Evolutionary conservation across 371 early-diverging fungal species (phyloP), one percentile per base, ranked within the genome.

Genomic region (Apophysomyces elegans): DNA sequence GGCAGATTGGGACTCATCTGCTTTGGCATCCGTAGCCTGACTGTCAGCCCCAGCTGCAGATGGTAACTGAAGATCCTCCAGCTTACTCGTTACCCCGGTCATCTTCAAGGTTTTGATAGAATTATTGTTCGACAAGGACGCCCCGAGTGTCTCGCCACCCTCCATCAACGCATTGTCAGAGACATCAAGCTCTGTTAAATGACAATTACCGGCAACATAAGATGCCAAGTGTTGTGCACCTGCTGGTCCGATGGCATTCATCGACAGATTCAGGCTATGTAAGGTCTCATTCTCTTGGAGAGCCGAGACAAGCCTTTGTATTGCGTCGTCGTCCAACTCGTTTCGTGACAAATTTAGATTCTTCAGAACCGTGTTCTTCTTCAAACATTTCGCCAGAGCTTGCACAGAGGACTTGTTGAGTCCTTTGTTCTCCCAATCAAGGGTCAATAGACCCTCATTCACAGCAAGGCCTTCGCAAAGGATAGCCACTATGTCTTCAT

Each of bases 351-450:
- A 59, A 59, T 77, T 79, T 38, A 88, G 50, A 32, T 81, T 78
- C 56, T 73, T 59, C 3, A 86, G 56, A 14, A 61, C 47, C 0
- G 61, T 66, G 45, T 81, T 73, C 56, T 79, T 78, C 1, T 61
- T 47, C 13, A 83, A 37, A 7, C 69, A 65, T 9, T 67, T 66
- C 3, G 76, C 71, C 13, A 78, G 36, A n/a, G 68, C 18, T 3
- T 58, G 64, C 56, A 54, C 54, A n/a, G 65, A 58, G 21, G 57
- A 56, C 18, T 47, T 70, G 67, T 67, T 72, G 1, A 88, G 57
- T 0, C 84, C 84, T 63, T 88, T 88, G 65, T 86, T 86, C 60
- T 88, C 88, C 54, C 85, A 67, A 74, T 88, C 86, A 1, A 88
- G 58, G n/a, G 77, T 77, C 36, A 60, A 41, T 44, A 88, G 43